Evolutionary conservation across 2,329 filamentous ascomycete species (phyloP), one percentile per base, ranked within the genome.

Genomic region (Apiospora arundinis): DNA sequence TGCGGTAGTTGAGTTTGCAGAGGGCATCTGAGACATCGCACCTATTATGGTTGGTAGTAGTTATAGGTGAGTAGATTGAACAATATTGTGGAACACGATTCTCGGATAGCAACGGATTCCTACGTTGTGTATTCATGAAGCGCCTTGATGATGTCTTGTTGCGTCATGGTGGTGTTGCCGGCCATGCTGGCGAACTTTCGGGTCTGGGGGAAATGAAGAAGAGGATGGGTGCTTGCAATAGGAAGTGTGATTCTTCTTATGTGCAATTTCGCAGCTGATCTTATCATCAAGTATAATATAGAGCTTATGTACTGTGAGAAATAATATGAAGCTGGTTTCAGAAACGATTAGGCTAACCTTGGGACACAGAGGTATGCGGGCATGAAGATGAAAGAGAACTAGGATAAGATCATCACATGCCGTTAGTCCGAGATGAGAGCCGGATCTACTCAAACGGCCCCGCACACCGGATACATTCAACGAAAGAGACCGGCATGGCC

Each of bases 1-100:
- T 79, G 72, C 78, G 81, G 69, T 81, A 78, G 60, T 83, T 82
- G 60, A 89, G 80, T 76, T 88, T 88, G 73, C 81, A 81, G 2
- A 89, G 82, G 0, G 86, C 87, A 73, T 88, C 87, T 63, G 85
- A 84, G 52, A 88, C 84, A 74, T 87, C 85, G 76, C 83, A 86
- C 45, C 83, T 87, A 73, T 12, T 23, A 70, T 77, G 14, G 5
- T 21, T 3, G 7, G 16, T 8, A 18, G 25, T 42, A 46, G 23
- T 56, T 14, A 8, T 0, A 16, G 21, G 16, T 14, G 14, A 44
- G 42, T 12, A 44, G 42, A 44, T 6, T 21, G n/a, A n/a, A n/a
- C n/a, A n/a, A 16, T 25, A n/a, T 11, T n/a, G 16, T 16, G 11
- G 12, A 23, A 16, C 11, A 8, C 11, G 7, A 37, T 4, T 4